A percentile compares a stretch with the other conserved stretches of the same genome.
Evolutionary conservation across 2,329 filamentous ascomycete genomes (phyloP).

Genomic region (Alternaria sp.): DNA sequence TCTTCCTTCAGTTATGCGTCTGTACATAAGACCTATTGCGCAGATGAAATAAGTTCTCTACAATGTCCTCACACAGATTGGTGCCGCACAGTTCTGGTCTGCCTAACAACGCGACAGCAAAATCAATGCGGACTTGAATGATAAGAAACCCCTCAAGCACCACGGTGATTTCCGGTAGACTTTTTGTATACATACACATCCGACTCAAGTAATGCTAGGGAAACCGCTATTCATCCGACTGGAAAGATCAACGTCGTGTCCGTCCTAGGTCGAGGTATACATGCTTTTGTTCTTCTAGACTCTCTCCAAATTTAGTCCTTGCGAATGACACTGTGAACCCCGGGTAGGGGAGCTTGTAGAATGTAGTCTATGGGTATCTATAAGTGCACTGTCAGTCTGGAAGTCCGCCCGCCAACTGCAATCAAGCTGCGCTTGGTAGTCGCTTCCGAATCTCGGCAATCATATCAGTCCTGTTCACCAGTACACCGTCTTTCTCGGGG

Average conservation of each 20-base stretch:
- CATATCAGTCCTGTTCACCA: conserved; percentile 70
- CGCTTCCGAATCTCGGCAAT: conserved; percentile 67
- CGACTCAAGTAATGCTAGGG: not conserved
- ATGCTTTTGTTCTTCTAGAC: not conserved
- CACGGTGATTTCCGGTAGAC: not conserved
- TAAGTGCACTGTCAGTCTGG: not conserved
- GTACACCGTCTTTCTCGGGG: conserved; percentile 86
- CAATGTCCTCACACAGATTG: not conserved
- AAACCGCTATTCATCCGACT: not conserved
- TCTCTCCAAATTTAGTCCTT: not conserved
- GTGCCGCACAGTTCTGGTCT: not conserved
- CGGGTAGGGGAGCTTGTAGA: not conserved
- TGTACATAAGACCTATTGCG: conserved; percentile 25
- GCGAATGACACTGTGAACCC: not conserved
- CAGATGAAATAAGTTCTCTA: conserved; percentile 6
- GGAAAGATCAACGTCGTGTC: not conserved
- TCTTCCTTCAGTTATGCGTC: conserved; percentile 11
- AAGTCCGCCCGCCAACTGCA: not conserved
- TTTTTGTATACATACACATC: not conserved
- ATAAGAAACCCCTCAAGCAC: not conserved
- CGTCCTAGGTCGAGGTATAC: not conserved
- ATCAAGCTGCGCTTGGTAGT: conserved; percentile 43
- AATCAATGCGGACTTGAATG: not conserved
- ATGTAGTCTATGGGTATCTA: conserved; percentile 19
- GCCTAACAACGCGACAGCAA: not conserved